phyloP scores from a whole-genome alignment of 306 rosid genomes.

The Abrus pulchellus region DNA sequence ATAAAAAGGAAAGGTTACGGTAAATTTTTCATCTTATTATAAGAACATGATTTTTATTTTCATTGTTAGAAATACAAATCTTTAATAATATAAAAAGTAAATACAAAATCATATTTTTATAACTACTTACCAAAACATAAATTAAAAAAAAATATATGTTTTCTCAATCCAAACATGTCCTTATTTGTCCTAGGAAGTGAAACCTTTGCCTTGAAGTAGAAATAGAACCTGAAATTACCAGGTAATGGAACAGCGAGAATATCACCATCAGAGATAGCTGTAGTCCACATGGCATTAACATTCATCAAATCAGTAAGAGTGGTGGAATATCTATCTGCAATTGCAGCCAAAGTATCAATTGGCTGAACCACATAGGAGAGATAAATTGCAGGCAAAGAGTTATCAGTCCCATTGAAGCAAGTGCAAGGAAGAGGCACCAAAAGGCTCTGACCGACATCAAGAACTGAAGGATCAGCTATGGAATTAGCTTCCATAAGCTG shows the following conservation, averaged over 20 bases:
- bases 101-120: not conserved
- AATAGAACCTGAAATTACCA: slow-evolving; percentile 49
- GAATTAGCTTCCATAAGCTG: slow-evolving; percentile 86
- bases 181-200: not conserved
- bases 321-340: slow-evolving; percentile 69
- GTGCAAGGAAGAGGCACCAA: slow-evolving; percentile 84
- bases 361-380: slow-evolving; percentile 76
- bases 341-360: slow-evolving; percentile 63
- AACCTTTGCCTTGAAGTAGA: not conserved
- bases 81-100: not conserved
- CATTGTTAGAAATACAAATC: not conserved
- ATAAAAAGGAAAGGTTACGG: too few relatives aligned
- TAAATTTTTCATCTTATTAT: not conserved
- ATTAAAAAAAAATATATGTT: not conserved
- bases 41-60: not conserved
- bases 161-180: not conserved
- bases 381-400: slow-evolving; percentile 74
- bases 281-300: slow-evolving; percentile 80
- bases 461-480: slow-evolving; percentile 68
- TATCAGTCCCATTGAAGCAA: slow-evolving; percentile 83
- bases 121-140: not conserved
- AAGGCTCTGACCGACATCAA: slow-evolving; percentile 75
- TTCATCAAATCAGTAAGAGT: slow-evolving; percentile 86
- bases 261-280: slow-evolving; percentile 67
- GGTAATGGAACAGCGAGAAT: slow-evolving; percentile 76